Evolutionary conservation across 2,329 filamentous ascomycete species (phyloP), one percentile per base, ranked within the genome.

Genomic region (Calonectria montana): DNA sequence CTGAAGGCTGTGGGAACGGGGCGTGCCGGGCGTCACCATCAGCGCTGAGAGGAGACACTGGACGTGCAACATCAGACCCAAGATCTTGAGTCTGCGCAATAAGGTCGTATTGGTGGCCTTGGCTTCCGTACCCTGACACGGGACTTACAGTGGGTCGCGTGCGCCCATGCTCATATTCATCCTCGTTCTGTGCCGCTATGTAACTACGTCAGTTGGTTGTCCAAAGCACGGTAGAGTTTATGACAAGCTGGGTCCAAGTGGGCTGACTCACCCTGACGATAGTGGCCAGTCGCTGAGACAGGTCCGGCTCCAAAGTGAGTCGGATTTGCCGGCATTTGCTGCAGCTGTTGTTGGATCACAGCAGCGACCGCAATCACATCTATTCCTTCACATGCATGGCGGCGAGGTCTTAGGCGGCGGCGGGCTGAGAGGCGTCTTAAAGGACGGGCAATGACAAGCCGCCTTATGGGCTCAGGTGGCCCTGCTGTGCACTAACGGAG

Each of bases 11-110:
- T n/a, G 69, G 29, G 13, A 47, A 65, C 25, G 61, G 43, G 16
- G n/a, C 55, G 62, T 57, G 27, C 4, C 57, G 57, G 43, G 66
- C 71, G 59, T 72, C 57, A 57, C 74, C 74, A 31, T 76, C 65
- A 48, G 53, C 55, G n/a, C 67, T 65, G 16, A 70, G 27, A 39
- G 70, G 70, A 37, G 68, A 69, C 18, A 69, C 39, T 35, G 53
- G 41, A 8, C 50, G 71, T 35, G 65, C 50, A 18, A 59, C 53
- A 29, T 39, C 64, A n/a, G 59, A 31, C 15, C 37, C 61, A 55
- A 47, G 57, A 53, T 73, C 59, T 53, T 59, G 65, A 39, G 71
- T 73, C 66, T 68, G 39, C 37, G 37, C 53, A 27, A 73, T 43
- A 25, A 70, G 50, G 64, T 57, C 72, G n/a, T 70, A 77, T 57